phyloP scores from a whole-genome alignment of 83 land plant species.

The Picea mariana region DNA sequence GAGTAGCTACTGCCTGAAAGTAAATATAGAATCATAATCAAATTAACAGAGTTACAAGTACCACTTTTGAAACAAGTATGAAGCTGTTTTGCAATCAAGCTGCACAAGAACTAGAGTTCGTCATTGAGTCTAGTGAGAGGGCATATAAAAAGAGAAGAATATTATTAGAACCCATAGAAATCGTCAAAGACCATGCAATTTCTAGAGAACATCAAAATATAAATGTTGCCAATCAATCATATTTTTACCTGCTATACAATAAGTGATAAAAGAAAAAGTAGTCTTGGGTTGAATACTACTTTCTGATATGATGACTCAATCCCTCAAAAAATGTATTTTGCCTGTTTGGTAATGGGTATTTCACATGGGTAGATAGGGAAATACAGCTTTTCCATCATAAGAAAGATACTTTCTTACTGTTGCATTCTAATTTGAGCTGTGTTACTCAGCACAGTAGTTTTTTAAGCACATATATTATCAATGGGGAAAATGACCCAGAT shows the following conservation, averaged over 20 bases:
- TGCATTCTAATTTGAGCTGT: background rate
- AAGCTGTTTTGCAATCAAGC: background rate
- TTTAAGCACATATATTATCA: background rate
- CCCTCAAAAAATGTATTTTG: background rate
- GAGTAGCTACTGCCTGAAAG: slow-evolving; percentile 50
- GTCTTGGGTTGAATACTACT: background rate
- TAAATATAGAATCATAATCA: slow-evolving; percentile 1
- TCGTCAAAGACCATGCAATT: background rate
- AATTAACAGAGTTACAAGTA: background rate
- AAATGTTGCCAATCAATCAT: background rate
- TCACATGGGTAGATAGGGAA: background rate
- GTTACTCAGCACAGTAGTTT: background rate
- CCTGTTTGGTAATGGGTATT: background rate
- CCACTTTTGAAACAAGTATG: background rate
- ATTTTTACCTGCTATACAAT: background rate
- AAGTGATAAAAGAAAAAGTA: background rate
- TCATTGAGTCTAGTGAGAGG: background rate
- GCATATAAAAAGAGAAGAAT: background rate
- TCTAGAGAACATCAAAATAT: too few species aligned
- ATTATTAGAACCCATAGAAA: too few species aligned
- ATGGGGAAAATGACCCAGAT: background rate
- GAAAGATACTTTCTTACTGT: background rate
- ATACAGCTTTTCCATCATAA: background rate
- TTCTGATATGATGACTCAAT: too few species aligned
- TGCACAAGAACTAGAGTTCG: background rate